These are phyloP conservation scores for Plantago ovata DNA, from an alignment of 257 asterid genomes.

Conservation along the genomic window DNA sequence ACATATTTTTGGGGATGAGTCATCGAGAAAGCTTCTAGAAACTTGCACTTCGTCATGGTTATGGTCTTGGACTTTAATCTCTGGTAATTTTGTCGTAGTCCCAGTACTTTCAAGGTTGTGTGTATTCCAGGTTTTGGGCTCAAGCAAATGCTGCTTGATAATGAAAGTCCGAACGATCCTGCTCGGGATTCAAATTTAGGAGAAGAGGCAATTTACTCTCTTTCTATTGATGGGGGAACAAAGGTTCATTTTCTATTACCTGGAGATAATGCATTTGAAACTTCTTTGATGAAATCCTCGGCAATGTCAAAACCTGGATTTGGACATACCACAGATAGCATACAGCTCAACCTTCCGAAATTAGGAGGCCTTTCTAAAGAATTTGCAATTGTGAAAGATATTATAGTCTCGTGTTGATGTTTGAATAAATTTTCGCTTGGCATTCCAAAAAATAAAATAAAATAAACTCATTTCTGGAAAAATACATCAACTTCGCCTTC, in stretches of 20 bases:
- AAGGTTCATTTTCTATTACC: conserved; percentile 44
- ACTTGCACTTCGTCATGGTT: conserved; percentile 61
- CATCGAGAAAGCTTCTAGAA: conserved; percentile 59
- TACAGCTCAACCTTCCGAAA: conserved; percentile 36
- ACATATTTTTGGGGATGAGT: conserved; percentile 50
- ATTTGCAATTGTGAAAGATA: conserved; percentile 59
- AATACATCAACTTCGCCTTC: no score
- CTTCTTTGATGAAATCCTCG: conserved; percentile 24
- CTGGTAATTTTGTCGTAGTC: conserved; percentile 67
- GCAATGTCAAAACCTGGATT: conserved; percentile 26
- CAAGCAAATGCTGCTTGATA: conserved; percentile 26
- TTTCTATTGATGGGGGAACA: conserved; percentile 46
- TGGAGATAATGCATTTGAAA: conserved; percentile 27
- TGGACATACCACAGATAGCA: no score
- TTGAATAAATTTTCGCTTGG: no score
- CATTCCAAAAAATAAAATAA: no score
- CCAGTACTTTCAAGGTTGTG: conserved; percentile 64
- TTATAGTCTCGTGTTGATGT: conserved; percentile 68
- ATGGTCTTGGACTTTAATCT: conserved; percentile 49
- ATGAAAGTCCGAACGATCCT: conserved; percentile 23
- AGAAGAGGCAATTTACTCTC: conserved; percentile 27
- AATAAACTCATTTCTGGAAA: no score
- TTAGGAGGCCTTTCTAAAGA: conserved; percentile 85
- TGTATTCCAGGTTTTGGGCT: conserved; percentile 54
- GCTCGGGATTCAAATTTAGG: conserved; percentile 24